Percentiles rank a stretch among this genome's conserved stretches.
Evolutionary conservation across 2,329 filamentous ascomycete species (phyloP).

Genomic region (Lasiodiplodia gonubiensis): DNA sequence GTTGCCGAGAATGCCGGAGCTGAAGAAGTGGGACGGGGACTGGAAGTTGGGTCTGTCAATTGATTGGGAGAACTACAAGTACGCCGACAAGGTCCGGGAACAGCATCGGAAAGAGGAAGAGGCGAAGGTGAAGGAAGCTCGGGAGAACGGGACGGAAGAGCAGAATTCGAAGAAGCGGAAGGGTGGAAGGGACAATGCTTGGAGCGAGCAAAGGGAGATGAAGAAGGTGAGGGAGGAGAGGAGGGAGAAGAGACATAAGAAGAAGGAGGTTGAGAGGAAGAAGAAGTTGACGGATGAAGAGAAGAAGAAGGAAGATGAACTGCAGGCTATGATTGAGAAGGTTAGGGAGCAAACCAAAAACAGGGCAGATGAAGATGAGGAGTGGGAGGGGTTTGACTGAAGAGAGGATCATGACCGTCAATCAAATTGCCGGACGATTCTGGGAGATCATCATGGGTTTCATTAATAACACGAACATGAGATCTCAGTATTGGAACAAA

Average conservation of each 20-base stretch:
- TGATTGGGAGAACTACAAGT: constrained; percentile 49
- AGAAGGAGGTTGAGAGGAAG: constrained; percentile 22
- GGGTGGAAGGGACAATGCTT: constrained; percentile 39
- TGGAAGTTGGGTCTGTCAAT: constrained; percentile 48
- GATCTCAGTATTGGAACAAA: neutral
- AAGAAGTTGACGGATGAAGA: constrained; percentile 44
- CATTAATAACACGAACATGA: neutral
- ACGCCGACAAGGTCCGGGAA: constrained; percentile 54
- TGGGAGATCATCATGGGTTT: neutral
- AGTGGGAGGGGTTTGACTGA: constrained; percentile 39
- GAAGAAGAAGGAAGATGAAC: constrained; percentile 37
- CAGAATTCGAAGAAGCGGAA: constrained; percentile 30
- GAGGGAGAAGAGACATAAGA: constrained; percentile 43
- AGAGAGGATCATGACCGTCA: neutral
- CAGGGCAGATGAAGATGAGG: constrained; percentile 34
- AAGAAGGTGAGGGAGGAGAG: constrained; percentile 40
- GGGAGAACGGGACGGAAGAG: constrained; percentile 19
- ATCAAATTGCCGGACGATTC: neutral
- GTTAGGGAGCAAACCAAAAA: constrained; percentile 33
- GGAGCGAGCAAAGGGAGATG: constrained; percentile 46
- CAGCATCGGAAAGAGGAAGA: constrained; percentile 47
- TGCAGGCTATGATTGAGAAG: constrained; percentile 37
- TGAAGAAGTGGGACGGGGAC: constrained; percentile 55
- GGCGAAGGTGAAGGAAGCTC: constrained; percentile 37
- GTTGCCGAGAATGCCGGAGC: constrained; percentile 92